These are phyloP conservation scores for Ailanthus altissimus DNA, from an alignment of 345 rosid genomes.

Conservation along the genomic window DNA sequence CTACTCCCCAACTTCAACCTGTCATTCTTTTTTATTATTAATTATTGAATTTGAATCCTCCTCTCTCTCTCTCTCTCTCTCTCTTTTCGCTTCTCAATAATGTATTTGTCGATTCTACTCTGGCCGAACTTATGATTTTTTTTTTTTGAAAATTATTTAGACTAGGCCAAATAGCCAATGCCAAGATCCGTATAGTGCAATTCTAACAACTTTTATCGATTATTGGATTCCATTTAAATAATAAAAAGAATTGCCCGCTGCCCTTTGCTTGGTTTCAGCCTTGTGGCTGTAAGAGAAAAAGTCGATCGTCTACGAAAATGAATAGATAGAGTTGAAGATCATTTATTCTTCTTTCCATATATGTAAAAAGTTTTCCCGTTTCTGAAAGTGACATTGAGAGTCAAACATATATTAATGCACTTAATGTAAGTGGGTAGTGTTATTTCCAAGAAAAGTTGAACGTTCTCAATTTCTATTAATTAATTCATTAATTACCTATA, in stretches of 20 bases:
- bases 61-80: background rate
- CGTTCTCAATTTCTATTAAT: background rate
- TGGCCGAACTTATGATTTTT: too few species aligned
- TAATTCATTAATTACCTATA: background rate
- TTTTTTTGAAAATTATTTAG: too few species aligned
- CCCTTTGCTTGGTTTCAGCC: too few species aligned
- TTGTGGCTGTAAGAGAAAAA: too few species aligned
- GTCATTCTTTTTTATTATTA: constrained; percentile 9
- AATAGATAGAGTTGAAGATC: background rate
- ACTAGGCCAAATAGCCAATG: too few species aligned
- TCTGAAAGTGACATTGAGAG: background rate
- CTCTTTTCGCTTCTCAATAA: constrained; percentile 26
- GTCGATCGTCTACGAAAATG: background rate
- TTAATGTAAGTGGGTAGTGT: constrained; percentile 18
- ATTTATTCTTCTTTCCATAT: background rate
- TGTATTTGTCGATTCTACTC: background rate
- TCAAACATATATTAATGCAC: constrained; percentile 17
- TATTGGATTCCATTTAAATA: too few species aligned
- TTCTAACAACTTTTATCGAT: too few species aligned
- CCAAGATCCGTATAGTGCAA: too few species aligned
- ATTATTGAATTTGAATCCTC: background rate
- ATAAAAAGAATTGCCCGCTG: too few species aligned
- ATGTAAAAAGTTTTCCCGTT: background rate
- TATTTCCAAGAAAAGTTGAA: constrained; percentile 2
- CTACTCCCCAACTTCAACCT: constrained; percentile 21